Evolutionary conservation across 176 grass and related monocot species (phyloP).

Genomic region (Poa annua): DNA sequence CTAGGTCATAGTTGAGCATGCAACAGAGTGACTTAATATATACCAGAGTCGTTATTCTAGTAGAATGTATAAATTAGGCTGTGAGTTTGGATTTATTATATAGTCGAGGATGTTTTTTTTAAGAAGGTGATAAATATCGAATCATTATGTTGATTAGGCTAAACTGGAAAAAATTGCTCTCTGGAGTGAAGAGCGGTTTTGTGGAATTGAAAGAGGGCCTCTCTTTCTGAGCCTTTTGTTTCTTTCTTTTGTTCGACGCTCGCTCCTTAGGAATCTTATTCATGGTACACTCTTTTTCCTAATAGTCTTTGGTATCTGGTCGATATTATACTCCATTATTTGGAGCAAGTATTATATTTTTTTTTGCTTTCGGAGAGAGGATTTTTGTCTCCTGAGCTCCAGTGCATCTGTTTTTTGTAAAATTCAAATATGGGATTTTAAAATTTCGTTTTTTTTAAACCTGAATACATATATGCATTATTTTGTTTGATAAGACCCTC

Average conservation of each 20-base stretch:
- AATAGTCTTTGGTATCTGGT: background rate
- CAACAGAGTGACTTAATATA: constrained; percentile 20
- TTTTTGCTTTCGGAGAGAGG: no score
- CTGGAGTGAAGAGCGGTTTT: background rate
- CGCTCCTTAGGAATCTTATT: background rate
- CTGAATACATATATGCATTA: no score
- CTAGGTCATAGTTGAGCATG: constrained; percentile 23
- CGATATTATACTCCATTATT: background rate
- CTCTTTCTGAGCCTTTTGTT: background rate
- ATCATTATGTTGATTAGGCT: background rate
- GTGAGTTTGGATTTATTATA: constrained; percentile 27
- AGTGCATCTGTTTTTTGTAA: no score
- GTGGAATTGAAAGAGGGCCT: constrained; percentile 6
- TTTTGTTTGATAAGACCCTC: no score
- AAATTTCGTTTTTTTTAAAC: no score
- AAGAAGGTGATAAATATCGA: constrained; percentile 19
- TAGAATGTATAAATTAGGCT: constrained; percentile 53
- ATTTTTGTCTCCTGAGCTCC: no score
- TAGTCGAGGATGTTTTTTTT: constrained; percentile 18
- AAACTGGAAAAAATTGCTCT: constrained; percentile 14
- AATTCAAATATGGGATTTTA: no score
- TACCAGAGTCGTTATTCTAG: constrained; percentile 15
- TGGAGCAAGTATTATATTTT: no score
- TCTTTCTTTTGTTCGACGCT: background rate
- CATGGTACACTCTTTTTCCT: background rate